A percentile compares a stretch with the other conserved stretches of the same genome.
Conservation (phyloP, 495 filamentous ascomycete genomes). For the Penicillium daleae region DNA sequence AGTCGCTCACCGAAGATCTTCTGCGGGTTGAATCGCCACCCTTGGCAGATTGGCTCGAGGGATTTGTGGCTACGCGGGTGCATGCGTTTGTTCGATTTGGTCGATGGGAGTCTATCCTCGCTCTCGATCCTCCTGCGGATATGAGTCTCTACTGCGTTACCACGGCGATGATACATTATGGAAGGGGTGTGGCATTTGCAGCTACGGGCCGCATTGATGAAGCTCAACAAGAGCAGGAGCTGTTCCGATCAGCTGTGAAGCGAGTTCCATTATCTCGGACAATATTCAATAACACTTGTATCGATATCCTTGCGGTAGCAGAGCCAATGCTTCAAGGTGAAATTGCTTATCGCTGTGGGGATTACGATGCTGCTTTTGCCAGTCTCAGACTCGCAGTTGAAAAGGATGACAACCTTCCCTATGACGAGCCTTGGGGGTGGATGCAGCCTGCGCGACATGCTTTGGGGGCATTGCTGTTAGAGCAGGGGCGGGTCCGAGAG, state of each 20-base stretch:
- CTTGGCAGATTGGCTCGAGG: conserved; percentile 75
- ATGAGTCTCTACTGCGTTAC: conserved; percentile 61
- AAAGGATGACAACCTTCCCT: conserved; percentile 60
- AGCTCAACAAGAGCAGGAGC: conserved; percentile 47
- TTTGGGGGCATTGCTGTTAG: conserved; percentile 63
- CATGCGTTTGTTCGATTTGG: conserved; percentile 71
- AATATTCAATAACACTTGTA: conserved; percentile 66
- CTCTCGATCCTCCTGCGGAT: conserved; percentile 54
- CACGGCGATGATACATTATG: conserved; percentile 67
- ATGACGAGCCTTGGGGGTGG: conserved; percentile 73
- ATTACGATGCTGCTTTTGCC: conserved; percentile 57
- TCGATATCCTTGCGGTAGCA: conserved; percentile 61
- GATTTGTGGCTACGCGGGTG: conserved; percentile 62
- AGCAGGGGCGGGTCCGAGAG: conserved; percentile 60
- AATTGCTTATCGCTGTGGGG: conserved; percentile 63
- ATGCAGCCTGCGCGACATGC: conserved; percentile 71
- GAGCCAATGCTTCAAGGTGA: conserved; percentile 70
- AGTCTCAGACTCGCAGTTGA: conserved; percentile 56
- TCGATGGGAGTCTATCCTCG: conserved; percentile 61
- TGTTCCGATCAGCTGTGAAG: conserved; percentile 51
- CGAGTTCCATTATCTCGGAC: conserved; percentile 57
- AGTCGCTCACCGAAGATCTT: conserved; percentile 59
- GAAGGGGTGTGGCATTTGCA: conserved; percentile 64
- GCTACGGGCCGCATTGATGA: conserved; percentile 51
- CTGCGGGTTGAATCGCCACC: conserved; percentile 65